Percentiles rank a stretch among this genome's conserved stretches.
Conservation (phyloP, 1,284 basidiomycete genomes). For the Mycena citricolor region DNA sequence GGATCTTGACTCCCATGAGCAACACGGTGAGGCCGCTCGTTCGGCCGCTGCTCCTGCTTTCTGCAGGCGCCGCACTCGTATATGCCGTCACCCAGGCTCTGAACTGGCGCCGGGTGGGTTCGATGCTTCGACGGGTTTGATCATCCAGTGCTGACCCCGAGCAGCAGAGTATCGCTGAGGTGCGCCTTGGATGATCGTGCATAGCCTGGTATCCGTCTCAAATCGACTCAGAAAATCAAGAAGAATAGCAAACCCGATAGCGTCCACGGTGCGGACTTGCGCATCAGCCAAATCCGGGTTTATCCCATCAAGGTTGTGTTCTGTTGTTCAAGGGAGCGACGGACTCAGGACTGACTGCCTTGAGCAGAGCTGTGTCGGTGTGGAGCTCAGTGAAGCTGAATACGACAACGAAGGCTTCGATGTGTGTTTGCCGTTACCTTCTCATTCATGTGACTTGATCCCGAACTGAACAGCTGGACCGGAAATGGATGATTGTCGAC, state of each 20-base stretch:
- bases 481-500: slow-evolving; percentile 24
- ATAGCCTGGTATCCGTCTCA: neutral
- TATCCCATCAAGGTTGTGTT: slow-evolving; percentile 21
- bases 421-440: slow-evolving; percentile 4
- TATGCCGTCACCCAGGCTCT: too few species aligned
- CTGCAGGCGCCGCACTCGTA: too few species aligned
- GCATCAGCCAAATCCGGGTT: too few species aligned
- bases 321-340: neutral
- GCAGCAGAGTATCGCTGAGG: too few species aligned
- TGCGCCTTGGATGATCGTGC: neutral
- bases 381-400: slow-evolving; percentile 10
- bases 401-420: slow-evolving; percentile 23
- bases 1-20: too few species aligned
- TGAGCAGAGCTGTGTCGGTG: slow-evolving; percentile 19
- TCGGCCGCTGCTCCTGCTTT: too few species aligned
- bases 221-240: neutral
- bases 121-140: too few species aligned
- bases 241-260: slow-evolving; percentile 5
- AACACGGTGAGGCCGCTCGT: too few species aligned
- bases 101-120: too few species aligned
- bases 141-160: too few species aligned
- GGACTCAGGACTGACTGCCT: neutral
- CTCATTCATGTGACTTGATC: too few species aligned
- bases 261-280: slow-evolving; percentile 7
- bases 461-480: slow-evolving; percentile 13